A percentile compares a stretch with the other conserved stretches of the same genome.
phyloP scores from a whole-genome alignment of 257 asterid genomes.

The Solanum medicagineum region DNA sequence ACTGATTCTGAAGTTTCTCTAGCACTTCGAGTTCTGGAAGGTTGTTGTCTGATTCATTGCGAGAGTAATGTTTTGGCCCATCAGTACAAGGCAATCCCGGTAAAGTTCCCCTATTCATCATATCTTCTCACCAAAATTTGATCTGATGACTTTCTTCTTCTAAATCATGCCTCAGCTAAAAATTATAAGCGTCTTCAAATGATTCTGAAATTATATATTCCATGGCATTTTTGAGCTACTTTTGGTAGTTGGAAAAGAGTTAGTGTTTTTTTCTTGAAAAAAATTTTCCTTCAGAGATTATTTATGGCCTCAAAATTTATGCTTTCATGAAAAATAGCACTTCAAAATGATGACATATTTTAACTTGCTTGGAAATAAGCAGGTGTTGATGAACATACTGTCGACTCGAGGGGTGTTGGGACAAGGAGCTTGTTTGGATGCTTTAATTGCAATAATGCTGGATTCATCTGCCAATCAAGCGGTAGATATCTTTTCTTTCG shows the following conservation, averaged over 20 bases:
- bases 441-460: constrained; percentile 74
- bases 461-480: constrained; percentile 91
- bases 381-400: constrained; percentile 81
- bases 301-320: neutral
- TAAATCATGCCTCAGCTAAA: neutral
- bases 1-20: constrained; percentile 88
- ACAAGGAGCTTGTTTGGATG: constrained; percentile 94
- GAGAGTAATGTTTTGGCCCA: constrained; percentile 76
- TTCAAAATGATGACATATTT: neutral
- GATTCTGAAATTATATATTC: neutral
- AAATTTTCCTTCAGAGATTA: neutral
- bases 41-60: constrained; percentile 76
- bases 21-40: constrained; percentile 93
- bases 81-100: constrained; percentile 69
- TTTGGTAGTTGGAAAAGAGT: neutral
- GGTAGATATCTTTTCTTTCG: constrained; percentile 27
- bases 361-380: constrained; percentile 11
- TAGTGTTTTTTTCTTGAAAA: neutral
- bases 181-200: neutral
- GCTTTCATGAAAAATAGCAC: neutral
- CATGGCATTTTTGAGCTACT: neutral
- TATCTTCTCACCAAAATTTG: neutral
- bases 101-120: neutral
- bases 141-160: neutral
- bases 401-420: constrained; percentile 79